A percentile compares a stretch with the other conserved stretches of the same genome.
Evolutionary conservation across 495 filamentous ascomycete species (phyloP).

Genomic region (Halenospora varia): DNA sequence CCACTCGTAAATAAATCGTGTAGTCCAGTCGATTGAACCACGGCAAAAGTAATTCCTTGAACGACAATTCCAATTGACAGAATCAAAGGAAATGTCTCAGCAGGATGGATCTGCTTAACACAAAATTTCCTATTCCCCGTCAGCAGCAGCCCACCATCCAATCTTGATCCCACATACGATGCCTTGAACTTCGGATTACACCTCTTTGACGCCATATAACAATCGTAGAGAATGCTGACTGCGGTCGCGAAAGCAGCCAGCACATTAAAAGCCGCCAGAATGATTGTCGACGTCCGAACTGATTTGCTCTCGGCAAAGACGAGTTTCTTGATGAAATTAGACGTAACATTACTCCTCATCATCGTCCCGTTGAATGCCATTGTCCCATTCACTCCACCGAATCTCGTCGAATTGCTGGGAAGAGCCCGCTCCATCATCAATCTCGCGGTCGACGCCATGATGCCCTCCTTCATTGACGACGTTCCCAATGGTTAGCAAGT

Average conservation of each 20-base stretch:
- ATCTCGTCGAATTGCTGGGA: not conserved
- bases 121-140: conserved; percentile 23
- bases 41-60: conserved; percentile 33
- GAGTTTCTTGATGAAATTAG: conserved; percentile 16
- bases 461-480: not conserved
- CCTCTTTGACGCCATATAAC: conserved; percentile 23
- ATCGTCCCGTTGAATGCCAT: not conserved
- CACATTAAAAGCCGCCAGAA: conserved; percentile 28
- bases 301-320: conserved; percentile 27
- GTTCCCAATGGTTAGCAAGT: conserved; percentile 4
- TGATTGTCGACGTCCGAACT: conserved; percentile 28
- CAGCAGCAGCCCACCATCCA: not conserved
- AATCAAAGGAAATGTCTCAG: conserved; percentile 33
- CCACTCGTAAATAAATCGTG: conserved; percentile 13
- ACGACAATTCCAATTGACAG: conserved; percentile 30
- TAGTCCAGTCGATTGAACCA: conserved; percentile 25
- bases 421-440: conserved; percentile 5
- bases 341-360: conserved; percentile 2
- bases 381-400: not conserved
- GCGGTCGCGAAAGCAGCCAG: conserved; percentile 24
- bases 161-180: conserved; percentile 11
- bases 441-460: conserved; percentile 2
- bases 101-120: conserved; percentile 29
- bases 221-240: conserved; percentile 27
- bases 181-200: conserved; percentile 24